Percentiles rank a stretch among this genome's conserved stretches.
These are phyloP conservation scores for Pleurozium schreberi DNA, from an alignment of 225 moss, liverwort and hornwort genomes.

Conservation along the genomic window DNA sequence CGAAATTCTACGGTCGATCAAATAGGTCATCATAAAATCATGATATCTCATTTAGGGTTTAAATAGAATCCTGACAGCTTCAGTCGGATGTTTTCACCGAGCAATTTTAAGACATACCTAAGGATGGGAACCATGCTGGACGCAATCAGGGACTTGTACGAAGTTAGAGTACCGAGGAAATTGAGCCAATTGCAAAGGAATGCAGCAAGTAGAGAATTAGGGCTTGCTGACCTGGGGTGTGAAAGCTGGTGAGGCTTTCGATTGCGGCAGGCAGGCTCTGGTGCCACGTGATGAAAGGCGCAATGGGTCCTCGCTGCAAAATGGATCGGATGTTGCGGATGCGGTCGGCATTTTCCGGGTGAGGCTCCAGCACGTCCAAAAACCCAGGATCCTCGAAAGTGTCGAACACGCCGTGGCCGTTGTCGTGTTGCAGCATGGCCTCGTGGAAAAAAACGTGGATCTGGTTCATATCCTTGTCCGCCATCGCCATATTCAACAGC, in stretches of 20 bases:
- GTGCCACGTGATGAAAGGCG: conserved; percentile 55
- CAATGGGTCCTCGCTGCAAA: conserved; percentile 56
- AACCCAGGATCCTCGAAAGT: conserved; percentile 52
- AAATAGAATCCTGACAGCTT: neutral
- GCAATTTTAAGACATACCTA: neutral
- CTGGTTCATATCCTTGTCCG: conserved; percentile 21
- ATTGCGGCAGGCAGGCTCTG: conserved; percentile 31
- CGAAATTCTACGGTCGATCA: neutral
- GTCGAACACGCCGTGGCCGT: conserved; percentile 58
- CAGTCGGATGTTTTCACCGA: neutral
- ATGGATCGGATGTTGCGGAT: conserved; percentile 70
- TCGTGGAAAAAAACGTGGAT: conserved; percentile 66
- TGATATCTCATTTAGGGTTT: neutral
- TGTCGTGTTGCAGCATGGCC: conserved; percentile 56
- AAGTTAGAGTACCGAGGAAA: neutral
- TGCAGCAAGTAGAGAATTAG: neutral
- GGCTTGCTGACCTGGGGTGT: conserved; percentile 31
- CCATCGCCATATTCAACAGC: neutral
- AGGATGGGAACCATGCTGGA: neutral
- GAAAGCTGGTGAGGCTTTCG: conserved; percentile 45
- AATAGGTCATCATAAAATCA: neutral
- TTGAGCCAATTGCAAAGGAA: neutral
- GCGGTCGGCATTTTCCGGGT: conserved; percentile 62
- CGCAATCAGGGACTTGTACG: neutral
- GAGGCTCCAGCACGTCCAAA: conserved; percentile 54